Evolutionary conservation across 306 rosid genomes (phyloP).

Genomic region (Sechiopsis laciniata): DNA sequence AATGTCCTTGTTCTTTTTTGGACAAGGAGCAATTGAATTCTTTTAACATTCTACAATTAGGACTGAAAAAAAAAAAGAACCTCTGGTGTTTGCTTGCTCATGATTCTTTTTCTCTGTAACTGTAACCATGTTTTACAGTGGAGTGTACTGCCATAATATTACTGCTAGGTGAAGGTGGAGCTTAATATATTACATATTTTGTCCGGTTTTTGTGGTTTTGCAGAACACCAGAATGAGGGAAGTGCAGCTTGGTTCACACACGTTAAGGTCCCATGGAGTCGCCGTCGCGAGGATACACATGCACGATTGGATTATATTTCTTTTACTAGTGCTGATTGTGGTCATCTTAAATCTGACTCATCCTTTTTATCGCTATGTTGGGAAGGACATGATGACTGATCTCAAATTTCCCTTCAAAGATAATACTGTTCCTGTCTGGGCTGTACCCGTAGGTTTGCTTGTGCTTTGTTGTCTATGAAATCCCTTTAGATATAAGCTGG

Average conservation of each 20-base stretch:
- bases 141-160: background rate
- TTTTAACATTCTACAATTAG: background rate
- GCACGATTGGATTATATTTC: conserved; percentile 82
- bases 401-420: conserved; percentile 74
- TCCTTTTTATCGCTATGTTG: conserved; percentile 87
- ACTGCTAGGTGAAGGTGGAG: background rate
- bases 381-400: conserved; percentile 81
- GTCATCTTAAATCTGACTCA: conserved; percentile 35
- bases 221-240: conserved; percentile 42
- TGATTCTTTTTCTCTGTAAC: background rate
- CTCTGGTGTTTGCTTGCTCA: background rate
- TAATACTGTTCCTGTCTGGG: conserved; percentile 78
- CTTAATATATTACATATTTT: background rate
- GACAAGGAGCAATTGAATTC: background rate
- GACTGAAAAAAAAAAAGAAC: background rate
- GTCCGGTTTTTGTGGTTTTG: conserved; percentile 12
- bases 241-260: conserved; percentile 63
- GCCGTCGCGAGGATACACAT: conserved; percentile 50
- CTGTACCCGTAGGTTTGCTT: conserved; percentile 63
- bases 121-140: conserved; percentile 1
- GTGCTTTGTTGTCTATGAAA: conserved; percentile 2
- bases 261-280: conserved; percentile 71
- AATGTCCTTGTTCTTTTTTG: background rate
- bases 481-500: background rate
- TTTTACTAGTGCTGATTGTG: conserved; percentile 51